These are phyloP conservation scores for Melocanna baccifera DNA, from an alignment of 176 grass and related monocot genomes.

Conservation along the genomic window DNA sequence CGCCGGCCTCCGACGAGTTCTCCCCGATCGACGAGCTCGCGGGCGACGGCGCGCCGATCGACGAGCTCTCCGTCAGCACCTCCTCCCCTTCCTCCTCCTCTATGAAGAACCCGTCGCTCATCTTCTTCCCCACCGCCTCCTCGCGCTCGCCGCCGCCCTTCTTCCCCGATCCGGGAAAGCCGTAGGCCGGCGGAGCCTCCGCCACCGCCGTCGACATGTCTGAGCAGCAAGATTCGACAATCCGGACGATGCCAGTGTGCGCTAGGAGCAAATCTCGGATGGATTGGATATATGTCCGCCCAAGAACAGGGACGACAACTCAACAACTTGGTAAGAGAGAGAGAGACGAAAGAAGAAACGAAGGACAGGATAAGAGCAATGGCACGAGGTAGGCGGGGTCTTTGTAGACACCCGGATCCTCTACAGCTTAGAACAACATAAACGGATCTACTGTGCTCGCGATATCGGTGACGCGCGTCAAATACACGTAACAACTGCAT, in stretches of 20 bases:
- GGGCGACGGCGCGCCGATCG: conserved; percentile 40
- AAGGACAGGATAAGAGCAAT: conserved; percentile 48
- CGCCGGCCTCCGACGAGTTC: conserved; percentile 42
- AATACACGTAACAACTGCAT: no score
- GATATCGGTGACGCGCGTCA: no score
- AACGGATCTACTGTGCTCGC: no score
- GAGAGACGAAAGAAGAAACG: neutral
- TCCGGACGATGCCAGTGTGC: conserved; percentile 19
- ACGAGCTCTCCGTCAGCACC: conserved; percentile 42
- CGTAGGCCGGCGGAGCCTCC: conserved; percentile 20
- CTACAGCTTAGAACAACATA: neutral
- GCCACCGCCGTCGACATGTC: conserved; percentile 48
- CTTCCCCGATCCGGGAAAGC: conserved; percentile 34
- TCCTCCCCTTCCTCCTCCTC: conserved; percentile 38
- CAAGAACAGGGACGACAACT: conserved; percentile 39
- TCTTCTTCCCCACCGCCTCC: conserved; percentile 21
- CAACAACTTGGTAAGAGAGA: neutral
- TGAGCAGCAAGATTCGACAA: neutral
- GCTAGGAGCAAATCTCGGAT: conserved; percentile 30
- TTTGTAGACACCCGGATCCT: conserved; percentile 49
- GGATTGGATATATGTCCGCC: conserved; percentile 34
- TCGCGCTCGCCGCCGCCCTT: neutral
- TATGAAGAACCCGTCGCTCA: conserved; percentile 49
- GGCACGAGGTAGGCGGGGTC: conserved; percentile 29
- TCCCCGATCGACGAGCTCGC: conserved; percentile 57